A percentile compares a stretch with the other conserved stretches of the same genome.
Conservation (phyloP, 1,284 basidiomycete genomes). For the Crucibulum parvulum region DNA sequence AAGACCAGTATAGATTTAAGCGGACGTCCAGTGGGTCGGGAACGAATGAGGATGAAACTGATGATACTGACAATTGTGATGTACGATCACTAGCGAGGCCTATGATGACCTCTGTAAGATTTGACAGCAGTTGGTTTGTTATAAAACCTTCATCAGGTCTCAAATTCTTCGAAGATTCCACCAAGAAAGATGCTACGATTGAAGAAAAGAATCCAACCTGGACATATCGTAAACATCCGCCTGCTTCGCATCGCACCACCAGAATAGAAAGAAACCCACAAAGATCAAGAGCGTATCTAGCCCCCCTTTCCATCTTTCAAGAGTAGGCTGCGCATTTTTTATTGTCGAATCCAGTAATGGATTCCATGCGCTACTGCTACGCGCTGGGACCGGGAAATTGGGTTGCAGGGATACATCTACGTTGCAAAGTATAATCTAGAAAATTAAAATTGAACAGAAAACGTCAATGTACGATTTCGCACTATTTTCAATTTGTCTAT, state of each 20-base stretch:
- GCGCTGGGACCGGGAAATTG: neutral
- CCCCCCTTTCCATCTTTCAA: constrained; percentile 4
- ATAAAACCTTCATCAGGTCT: neutral
- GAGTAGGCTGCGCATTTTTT: neutral
- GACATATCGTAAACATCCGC: neutral
- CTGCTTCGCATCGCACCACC: neutral
- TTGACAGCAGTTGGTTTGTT: too few species aligned
- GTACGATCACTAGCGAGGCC: too few species aligned
- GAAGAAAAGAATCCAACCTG: constrained; percentile 4
- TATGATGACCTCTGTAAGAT: too few species aligned
- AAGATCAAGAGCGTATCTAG: constrained; percentile 5
- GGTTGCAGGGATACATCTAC: too few species aligned
- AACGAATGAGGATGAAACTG: too few species aligned
- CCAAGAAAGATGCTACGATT: constrained; percentile 3
- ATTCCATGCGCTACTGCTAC: constrained; percentile 3
- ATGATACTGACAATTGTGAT: too few species aligned
- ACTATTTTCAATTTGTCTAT: too few species aligned
- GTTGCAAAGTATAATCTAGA: too few species aligned
- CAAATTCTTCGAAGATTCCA: neutral
- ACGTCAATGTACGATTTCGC: too few species aligned
- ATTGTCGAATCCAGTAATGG: constrained; percentile 2
- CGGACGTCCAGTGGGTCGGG: too few species aligned
- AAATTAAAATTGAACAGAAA: too few species aligned
- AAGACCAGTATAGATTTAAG: too few species aligned
- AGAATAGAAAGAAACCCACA: neutral